Conservation (phyloP, 495 filamentous ascomycete species). For the Diplogelasinospora grovesii region DNA sequence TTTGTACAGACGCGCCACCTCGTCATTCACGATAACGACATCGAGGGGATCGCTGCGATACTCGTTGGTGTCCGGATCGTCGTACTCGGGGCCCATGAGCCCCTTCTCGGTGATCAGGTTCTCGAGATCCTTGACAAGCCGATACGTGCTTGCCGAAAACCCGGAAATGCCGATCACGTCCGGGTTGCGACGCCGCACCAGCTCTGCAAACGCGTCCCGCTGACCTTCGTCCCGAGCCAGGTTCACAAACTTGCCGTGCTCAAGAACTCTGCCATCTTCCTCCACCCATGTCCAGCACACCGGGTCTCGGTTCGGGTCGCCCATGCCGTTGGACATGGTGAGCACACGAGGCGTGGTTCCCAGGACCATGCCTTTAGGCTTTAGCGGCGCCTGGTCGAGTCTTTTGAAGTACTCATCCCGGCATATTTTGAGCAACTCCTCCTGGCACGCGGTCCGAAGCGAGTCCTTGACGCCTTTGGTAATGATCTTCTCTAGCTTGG, state of each 20-base stretch:
- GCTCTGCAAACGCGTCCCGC: conserved; percentile 59
- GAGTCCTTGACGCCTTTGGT: conserved; percentile 89
- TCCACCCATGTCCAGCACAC: conserved; percentile 89
- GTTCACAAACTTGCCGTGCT: conserved; percentile 79
- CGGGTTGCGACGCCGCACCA: conserved; percentile 68
- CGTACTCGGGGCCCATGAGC: conserved; percentile 65
- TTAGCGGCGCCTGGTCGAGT: conserved; percentile 92
- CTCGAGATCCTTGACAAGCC: conserved; percentile 70
- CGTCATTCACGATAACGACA: conserved; percentile 88
- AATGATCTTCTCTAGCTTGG: conserved; percentile 76
- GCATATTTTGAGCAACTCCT: conserved; percentile 71
- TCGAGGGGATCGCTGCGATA: conserved; percentile 71
- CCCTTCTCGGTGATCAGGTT: conserved; percentile 67
- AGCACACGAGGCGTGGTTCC: conserved; percentile 86
- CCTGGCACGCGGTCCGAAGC: conserved; percentile 84
- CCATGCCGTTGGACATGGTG: conserved; percentile 74
- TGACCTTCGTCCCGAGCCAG: conserved; percentile 64
- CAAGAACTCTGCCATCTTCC: conserved; percentile 81
- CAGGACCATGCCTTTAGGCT: conserved; percentile 85
- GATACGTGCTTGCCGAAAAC: conserved; percentile 82
- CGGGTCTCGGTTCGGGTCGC: conserved; percentile 65
- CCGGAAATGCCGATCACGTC: conserved; percentile 88
- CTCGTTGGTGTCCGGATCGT: conserved; percentile 53
- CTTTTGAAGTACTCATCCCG: conserved; percentile 78
- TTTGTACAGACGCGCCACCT: conserved; percentile 90